These are phyloP conservation scores for Agapanthus africanus DNA, from an alignment of 106 monocot species.

Conservation along the genomic window DNA sequence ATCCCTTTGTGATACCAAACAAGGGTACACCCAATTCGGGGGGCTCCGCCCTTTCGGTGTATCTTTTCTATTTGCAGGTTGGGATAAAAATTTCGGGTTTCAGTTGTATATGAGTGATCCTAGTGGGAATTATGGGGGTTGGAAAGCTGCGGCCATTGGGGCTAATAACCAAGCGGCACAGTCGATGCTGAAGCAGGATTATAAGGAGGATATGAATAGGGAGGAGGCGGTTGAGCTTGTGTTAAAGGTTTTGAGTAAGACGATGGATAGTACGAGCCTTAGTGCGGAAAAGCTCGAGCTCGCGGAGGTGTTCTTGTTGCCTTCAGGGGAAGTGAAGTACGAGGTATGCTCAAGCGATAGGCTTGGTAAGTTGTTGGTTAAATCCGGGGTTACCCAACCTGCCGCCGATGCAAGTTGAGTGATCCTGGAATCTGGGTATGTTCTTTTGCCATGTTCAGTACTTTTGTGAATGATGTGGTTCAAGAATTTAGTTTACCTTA, in stretches of 20 bases:
- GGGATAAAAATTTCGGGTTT: conserved; percentile 76
- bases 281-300: conserved; percentile 91
- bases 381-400: conserved; percentile 65
- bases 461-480: not conserved
- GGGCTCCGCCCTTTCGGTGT: conserved; percentile 86
- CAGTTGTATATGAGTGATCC: conserved; percentile 94
- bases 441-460: not conserved
- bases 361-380: conserved; percentile 55
- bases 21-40: conserved; percentile 91
- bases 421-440: not conserved
- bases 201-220: conserved; percentile 69
- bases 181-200: conserved; percentile 92
- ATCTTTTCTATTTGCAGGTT: conserved; percentile 81
- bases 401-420: conserved; percentile 6
- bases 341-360: conserved; percentile 58
- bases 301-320: conserved; percentile 54
- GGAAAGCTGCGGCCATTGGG: conserved; percentile 90
- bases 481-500: not conserved
- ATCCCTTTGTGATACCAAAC: conserved; percentile 88
- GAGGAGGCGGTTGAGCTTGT: conserved; percentile 77
- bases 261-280: conserved; percentile 88
- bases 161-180: conserved; percentile 90
- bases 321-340: conserved; percentile 63
- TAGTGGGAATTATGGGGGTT: conserved; percentile 77
- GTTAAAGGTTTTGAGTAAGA: conserved; percentile 86